Base-by-base conservation (phyloP, 78 protist species). In the Dictyostelium intermedium region DNA sequence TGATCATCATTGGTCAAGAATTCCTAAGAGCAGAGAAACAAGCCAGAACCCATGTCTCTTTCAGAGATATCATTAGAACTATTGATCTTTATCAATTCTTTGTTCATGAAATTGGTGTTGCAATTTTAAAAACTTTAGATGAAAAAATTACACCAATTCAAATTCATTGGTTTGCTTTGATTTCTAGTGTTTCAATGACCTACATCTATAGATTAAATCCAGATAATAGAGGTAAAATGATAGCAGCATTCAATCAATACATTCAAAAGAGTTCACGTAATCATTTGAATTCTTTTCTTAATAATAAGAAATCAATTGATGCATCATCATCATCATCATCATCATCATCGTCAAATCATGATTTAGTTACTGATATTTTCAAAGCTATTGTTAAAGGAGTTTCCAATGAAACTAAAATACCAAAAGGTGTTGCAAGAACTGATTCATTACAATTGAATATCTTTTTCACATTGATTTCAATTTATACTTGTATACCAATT, bases 71-170 rank as follows among this genome's bases (percentile, higher is more conserved):
- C 4, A 63, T 35, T n/a, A 66, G 94, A 73, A 82, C 78, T 3
- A 91, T 91, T 2, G 87, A 91, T 32, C 86, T 91, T 37, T 91
- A 91, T 41, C 37, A 78, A 32, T 80, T 91, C 61, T 91, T 91
- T 25, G 82, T 18, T 27, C 14, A 30, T 2, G 43, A 45, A 1
- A 25, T n/a, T 20, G 77, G 56, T 37, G 61, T 70, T 10, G 45
- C 34, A 11, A 53, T 45, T n/a, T 69, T 82, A 20, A 25, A 69
- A n/a, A 63, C 34, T 16, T 53, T 32, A 35, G 43, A 50, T 9
- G 7, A 35, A 18, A 14, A 35, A 8, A 25, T 35, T 8, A 20
- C 60, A n/a, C 50, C 27, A 76, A 11, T 34, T 23, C 16, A 45
- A 47, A 47, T 5, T n/a, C 94, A 91, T 72, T 91, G 94, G 94